Conservation (phyloP, 2,329 filamentous ascomycete species). For the Aschersonia sp. region DNA sequence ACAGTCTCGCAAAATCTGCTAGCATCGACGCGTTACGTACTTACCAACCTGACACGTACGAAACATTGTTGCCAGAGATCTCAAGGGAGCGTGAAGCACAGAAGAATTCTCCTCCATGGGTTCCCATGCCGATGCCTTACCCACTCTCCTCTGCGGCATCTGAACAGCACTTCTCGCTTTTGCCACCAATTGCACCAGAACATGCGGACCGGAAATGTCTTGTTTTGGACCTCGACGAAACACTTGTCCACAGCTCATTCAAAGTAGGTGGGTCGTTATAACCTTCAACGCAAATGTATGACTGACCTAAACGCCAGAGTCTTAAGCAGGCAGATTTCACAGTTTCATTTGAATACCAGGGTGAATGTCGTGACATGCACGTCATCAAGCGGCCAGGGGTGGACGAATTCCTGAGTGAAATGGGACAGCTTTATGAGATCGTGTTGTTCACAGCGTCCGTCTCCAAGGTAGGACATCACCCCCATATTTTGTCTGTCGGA, state of each 20-base stretch:
- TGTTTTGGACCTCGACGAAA: slow-evolving; percentile 91
- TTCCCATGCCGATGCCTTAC: slow-evolving; percentile 22
- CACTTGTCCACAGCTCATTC: slow-evolving; percentile 94
- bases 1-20: no score
- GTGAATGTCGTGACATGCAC: slow-evolving; percentile 98
- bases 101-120: slow-evolving; percentile 24
- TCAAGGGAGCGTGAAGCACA: slow-evolving; percentile 19
- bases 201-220: slow-evolving; percentile 84
- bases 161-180: slow-evolving; percentile 46
- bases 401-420: slow-evolving; percentile 96
- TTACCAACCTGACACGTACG: slow-evolving; percentile 34
- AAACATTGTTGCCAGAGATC: slow-evolving; percentile 23
- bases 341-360: slow-evolving; percentile 96
- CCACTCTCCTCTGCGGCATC: slow-evolving; percentile 28
- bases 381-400: slow-evolving; percentile 99
- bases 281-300: neutral
- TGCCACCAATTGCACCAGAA: slow-evolving; percentile 69
- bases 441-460: slow-evolving; percentile 98
- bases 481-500: no score
- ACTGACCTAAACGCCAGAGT: slow-evolving; percentile 43
- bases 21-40: slow-evolving; percentile 56
- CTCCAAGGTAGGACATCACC: slow-evolving; percentile 64
- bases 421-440: slow-evolving; percentile 94
- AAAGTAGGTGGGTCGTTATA: slow-evolving; percentile 40
- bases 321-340: slow-evolving; percentile 97